phyloP scores from a whole-genome alignment of 306 rosid species.

The Coriaria nepalensis region DNA sequence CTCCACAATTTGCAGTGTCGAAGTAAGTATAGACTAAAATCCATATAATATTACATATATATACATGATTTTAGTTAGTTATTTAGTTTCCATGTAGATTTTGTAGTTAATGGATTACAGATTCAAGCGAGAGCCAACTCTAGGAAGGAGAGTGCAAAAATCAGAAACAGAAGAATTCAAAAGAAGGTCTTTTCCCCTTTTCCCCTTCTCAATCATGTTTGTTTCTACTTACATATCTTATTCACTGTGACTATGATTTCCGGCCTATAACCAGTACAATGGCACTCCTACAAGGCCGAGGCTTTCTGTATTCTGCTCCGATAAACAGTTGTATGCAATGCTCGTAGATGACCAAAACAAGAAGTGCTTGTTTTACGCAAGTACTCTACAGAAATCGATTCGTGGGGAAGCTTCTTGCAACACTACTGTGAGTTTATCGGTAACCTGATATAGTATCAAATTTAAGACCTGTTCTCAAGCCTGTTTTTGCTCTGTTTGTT shows the following conservation, averaged over 20 bases:
- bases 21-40: conserved; percentile 25
- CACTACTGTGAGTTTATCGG: conserved; percentile 38
- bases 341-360: conserved; percentile 78
- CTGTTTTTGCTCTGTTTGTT: not conserved
- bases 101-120: conserved; percentile 26
- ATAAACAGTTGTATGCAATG: conserved; percentile 76
- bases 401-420: conserved; percentile 33
- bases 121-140: conserved; percentile 47
- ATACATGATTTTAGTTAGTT: not conserved
- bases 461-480: not conserved
- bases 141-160: conserved; percentile 53
- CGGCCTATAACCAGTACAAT: conserved; percentile 33
- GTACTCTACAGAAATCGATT: conserved; percentile 61
- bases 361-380: conserved; percentile 71
- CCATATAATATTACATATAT: not conserved
- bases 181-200: conserved; percentile 38
- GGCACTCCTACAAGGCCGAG: conserved; percentile 71
- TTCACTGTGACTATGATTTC: not conserved
- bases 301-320: conserved; percentile 87
- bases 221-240: not conserved
- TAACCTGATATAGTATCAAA: no score
- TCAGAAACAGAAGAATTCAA: conserved; percentile 47
- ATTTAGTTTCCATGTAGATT: conserved; percentile 28
- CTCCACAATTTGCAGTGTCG: conserved; percentile 25
- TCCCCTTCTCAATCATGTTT: not conserved